Percentiles rank a stretch among this genome's conserved stretches.
phyloP scores from a whole-genome alignment of 805 yeast genomes.

The Metschnikowia lunata region DNA sequence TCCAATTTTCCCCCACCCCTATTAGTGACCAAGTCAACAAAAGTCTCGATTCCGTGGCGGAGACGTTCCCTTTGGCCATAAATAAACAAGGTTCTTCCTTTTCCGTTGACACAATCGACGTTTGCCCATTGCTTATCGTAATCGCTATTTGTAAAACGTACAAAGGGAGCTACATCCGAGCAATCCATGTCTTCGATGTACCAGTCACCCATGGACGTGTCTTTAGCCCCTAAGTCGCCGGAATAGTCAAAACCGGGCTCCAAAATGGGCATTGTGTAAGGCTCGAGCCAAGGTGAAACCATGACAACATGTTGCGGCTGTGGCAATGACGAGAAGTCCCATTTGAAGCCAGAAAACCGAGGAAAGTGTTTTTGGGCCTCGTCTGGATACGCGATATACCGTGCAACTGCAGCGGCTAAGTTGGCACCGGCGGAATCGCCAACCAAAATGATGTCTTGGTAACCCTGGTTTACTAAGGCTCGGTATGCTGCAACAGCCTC shows the following conservation, averaged over 20 bases:
- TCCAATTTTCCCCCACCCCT: constrained; percentile 17
- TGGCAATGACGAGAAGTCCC: constrained; percentile 18
- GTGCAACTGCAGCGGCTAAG: constrained; percentile 13
- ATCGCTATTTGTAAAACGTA: constrained; percentile 22
- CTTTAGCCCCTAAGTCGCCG: constrained; percentile 33
- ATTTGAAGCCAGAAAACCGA: constrained; percentile 17
- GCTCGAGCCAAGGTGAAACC: constrained; percentile 36
- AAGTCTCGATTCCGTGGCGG: constrained; percentile 27
- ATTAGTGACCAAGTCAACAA: constrained; percentile 18
- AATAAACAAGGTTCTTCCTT: constrained; percentile 20
- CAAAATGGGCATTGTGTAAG: constrained; percentile 22
- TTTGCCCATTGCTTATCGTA: constrained; percentile 24
- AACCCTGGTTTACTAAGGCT: constrained; percentile 12
- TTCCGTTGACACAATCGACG: constrained; percentile 23
- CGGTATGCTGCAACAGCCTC: constrained; percentile 19
- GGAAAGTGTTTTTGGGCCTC: constrained; percentile 24
- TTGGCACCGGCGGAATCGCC: constrained; percentile 16
- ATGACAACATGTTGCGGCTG: constrained; percentile 28
- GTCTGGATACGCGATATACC: constrained; percentile 28
- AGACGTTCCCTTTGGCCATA: constrained; percentile 34
- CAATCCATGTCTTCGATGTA: constrained; percentile 21
- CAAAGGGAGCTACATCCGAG: constrained; percentile 16
- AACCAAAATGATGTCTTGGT: constrained; percentile 10
- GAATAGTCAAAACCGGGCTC: constrained; percentile 20
- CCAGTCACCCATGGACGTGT: constrained; percentile 30